A percentile compares a stretch with the other conserved stretches of the same genome.
Evolutionary conservation across 2,329 filamentous ascomycete genomes (phyloP).

Genomic region (Diaporthe vaccinii): DNA sequence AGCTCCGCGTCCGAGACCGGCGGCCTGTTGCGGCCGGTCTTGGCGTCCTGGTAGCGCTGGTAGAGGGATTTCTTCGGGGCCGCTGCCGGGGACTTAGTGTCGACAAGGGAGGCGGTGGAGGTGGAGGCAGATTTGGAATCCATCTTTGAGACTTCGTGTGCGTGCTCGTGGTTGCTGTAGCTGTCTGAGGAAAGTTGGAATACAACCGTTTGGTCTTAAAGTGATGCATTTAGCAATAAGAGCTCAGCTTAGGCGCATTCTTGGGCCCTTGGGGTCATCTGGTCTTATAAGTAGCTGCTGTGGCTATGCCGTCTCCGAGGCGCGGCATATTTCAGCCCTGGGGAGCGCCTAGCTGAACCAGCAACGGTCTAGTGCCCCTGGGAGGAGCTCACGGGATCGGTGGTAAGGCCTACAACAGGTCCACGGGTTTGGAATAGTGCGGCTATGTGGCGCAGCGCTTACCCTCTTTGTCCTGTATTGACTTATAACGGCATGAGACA

Average conservation of each 20-base stretch:
- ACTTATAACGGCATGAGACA: neutral
- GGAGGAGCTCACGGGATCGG: neutral
- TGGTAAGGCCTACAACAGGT: neutral
- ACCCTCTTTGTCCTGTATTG: too few species aligned
- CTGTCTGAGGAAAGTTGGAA: too few species aligned
- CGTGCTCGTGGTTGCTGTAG: slow-evolving; percentile 45
- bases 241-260: neutral
- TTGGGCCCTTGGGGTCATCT: too few species aligned
- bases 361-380: neutral
- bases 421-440: neutral
- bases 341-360: neutral
- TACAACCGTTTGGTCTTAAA: accelerated
- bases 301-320: slow-evolving; percentile 6
- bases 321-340: neutral
- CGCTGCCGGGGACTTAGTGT: neutral
- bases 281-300: neutral
- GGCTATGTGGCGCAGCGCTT: neutral
- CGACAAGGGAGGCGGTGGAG: too few species aligned
- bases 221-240: neutral
- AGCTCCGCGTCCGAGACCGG: slow-evolving; percentile 56
- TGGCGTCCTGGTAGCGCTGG: slow-evolving; percentile 43
- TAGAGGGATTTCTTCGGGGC: slow-evolving; percentile 41
- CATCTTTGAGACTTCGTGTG: neutral
- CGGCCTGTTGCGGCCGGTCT: slow-evolving; percentile 40
- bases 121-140: neutral